Base-by-base conservation (phyloP, 2,329 filamentous ascomycete species). In the Exophiala viscosa region DNA sequence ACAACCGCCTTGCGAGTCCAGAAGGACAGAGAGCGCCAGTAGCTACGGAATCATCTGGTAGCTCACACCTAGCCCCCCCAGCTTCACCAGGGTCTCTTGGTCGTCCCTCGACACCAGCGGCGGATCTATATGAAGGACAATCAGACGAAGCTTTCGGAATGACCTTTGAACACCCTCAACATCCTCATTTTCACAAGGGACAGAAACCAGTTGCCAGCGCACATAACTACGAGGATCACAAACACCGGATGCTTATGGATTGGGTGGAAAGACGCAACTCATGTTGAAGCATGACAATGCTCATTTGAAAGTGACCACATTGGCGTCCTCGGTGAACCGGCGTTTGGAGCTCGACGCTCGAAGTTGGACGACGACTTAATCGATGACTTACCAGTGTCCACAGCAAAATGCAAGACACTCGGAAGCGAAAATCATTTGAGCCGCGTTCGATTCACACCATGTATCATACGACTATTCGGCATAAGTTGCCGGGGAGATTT, bases 181-280 rank as follows among this genome's bases (percentile, higher is more conserved):
- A 41, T 36, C 20, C 23, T 2, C 44, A 54, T 41, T 35, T 52
- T 23, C 31, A 50, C 14, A 45, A 40, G 17, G 28, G 41, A 15
- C 35, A 32, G 14, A 59, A 56, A 34, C 56, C 56, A 3, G 15
- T 33, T 3, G 28, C 48, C 2, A 53, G 31, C 20, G 33, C 40
- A 11, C 40, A 51, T 39, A 56, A 42, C 18, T 51, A 56, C 23
- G 56, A 59, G 43, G 56, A 59, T 18, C 50, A 59, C 11, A 59
- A 59, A 42, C 56, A 59, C 36, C 43, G 56, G 6, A 59, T 59
- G 56, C 15, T 51, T 35, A 59, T 59, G 56, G 53, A 59, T 23
- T 59, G 56, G 56, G 8, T 59, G 34, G 50, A 59, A 17, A 51
- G 53, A 45, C 50, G 50, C 28, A 18, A 28, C 8, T 28, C 23